Base-by-base conservation (phyloP, 2,329 filamentous ascomycete species). In the Niveomyces coronatus region DNA sequence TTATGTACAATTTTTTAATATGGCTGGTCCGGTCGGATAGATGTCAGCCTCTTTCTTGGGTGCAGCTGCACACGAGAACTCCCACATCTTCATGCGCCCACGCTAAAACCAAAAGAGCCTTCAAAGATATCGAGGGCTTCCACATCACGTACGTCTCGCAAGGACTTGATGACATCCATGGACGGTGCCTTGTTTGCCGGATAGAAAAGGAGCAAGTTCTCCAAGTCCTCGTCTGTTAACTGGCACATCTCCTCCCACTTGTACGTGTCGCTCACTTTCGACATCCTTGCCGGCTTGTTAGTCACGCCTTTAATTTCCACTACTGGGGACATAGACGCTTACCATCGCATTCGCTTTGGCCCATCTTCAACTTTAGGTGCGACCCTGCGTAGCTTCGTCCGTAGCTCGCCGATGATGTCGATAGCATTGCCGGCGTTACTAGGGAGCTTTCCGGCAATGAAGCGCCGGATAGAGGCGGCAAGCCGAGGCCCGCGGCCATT, bases 401-500 rank as follows among this genome's bases (percentile, higher is more conserved):
- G 74, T 52, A 98, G 62, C 52, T 74, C 70, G 2, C 91, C 91
- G 20, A 96, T 83, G 46, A 82, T 81, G 58, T 83, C 74, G 43
- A 98, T 88, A 6, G 91, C 91, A 34, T 80, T 77, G 8, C 91
- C 91, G 20, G 85, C 82, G 47, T 91, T 86, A 14, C 66, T 63
- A 2, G 91, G 91, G 40, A 98, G 63, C 34, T 68, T 70, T 15
- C 67, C 71, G 14, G 86, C 88, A 47, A 98, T 94, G 54, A 83
- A 77, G 54, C 82, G 74, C 38, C 89, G 70, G 35, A 98, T 83
- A 33, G 88, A 79, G 48, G 85, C 89, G 9, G 91, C 91, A 46
- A 98, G 65, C 55, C 89, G 80, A 0, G 91, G 91, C 0, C 91
- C 91, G 56, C 94, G 95, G 37, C 91, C 91, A 57, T 96, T 98